These are phyloP conservation scores for Melanomma pulvis-pyrius DNA, from an alignment of 495 filamentous ascomycete species.

Conservation along the genomic window DNA sequence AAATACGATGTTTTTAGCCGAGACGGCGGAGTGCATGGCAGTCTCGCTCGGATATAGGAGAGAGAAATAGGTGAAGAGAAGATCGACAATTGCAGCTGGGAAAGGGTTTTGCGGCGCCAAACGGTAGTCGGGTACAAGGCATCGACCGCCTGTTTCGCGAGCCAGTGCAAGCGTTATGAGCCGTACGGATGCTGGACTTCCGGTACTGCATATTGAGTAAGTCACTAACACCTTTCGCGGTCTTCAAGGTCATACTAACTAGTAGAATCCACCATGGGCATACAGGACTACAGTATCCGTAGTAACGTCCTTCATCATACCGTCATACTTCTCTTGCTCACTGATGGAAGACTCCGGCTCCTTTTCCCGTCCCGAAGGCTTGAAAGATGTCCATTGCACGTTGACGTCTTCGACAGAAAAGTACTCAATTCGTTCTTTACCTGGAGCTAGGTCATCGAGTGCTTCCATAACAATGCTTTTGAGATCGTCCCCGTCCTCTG, in stretches of 20 bases:
- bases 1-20: conserved; percentile 3
- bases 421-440: background rate
- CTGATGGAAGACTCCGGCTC: background rate
- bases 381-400: background rate
- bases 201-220: no score
- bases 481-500: background rate
- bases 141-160: conserved; percentile 14
- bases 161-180: background rate
- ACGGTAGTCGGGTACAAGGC: conserved; percentile 11
- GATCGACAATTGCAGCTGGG: conserved; percentile 15
- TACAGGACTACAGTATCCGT: no score
- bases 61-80: conserved; percentile 12
- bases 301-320: conserved; percentile 1
- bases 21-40: conserved; percentile 2
- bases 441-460: background rate
- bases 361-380: background rate
- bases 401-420: background rate
- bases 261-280: no score
- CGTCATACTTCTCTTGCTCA: conserved; percentile 15
- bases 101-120: conserved; percentile 22
- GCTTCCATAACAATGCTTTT: background rate
- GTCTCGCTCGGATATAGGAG: conserved; percentile 21
- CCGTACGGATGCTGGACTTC: background rate
- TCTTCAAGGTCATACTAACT: no score
- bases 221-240: no score